A percentile compares a stretch with the other conserved stretches of the same genome.
phyloP scores from a whole-genome alignment of 345 rosid species.

The Salix dunnii region DNA sequence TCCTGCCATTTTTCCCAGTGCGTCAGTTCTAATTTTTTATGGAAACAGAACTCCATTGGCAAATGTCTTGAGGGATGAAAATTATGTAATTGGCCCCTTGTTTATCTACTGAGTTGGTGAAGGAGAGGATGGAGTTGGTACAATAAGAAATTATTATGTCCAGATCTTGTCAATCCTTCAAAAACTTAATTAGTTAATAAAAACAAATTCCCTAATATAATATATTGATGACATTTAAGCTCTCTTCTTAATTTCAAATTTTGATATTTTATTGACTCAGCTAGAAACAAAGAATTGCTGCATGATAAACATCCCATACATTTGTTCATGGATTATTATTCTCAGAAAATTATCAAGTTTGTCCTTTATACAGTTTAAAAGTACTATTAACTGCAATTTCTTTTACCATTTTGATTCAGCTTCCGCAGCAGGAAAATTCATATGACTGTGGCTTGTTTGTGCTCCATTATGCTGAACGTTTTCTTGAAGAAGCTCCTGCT shows the following conservation, averaged over 20 bases:
- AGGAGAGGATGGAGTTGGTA: not conserved
- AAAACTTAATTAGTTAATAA: not conserved
- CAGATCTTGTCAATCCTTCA: not conserved
- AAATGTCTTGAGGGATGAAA: too few species aligned
- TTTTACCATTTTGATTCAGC: constrained; percentile 38
- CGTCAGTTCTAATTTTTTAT: too few species aligned
- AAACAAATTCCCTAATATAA: not conserved
- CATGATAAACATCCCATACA: not conserved
- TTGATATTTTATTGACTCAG: not conserved
- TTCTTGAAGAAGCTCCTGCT: constrained; percentile 73
- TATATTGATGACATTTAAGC: not conserved
- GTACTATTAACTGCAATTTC: not conserved
- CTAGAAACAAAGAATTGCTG: not conserved
- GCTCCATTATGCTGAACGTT: constrained; percentile 90
- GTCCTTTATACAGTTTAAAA: not conserved
- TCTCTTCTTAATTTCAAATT: not conserved
- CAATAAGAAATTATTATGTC: not conserved
- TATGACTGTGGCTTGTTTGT: constrained; percentile 93
- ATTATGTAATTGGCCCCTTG: too few species aligned
- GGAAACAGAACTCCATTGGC: too few species aligned
- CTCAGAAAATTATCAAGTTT: not conserved
- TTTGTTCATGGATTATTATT: not conserved
- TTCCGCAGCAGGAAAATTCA: constrained; percentile 96
- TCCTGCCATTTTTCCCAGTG: too few species aligned
- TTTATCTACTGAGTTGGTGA: too few species aligned